phyloP scores from a whole-genome alignment of 2,329 filamentous ascomycete species.

The Curvularia spicifera region DNA sequence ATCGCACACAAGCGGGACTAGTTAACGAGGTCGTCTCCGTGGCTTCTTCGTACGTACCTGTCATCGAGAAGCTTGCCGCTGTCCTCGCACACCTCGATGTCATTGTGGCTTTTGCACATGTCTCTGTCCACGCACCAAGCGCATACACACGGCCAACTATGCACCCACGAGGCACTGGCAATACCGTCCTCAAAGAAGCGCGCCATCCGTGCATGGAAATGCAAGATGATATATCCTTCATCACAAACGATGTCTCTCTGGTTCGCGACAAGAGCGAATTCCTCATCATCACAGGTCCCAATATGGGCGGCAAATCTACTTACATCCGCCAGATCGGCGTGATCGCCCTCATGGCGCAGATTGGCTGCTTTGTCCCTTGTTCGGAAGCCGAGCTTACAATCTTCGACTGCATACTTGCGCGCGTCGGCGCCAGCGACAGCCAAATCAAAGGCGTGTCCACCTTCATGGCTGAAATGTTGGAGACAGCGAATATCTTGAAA shows the following conservation, averaged over 20 bases:
- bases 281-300: constrained; percentile 94
- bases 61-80: constrained; percentile 85
- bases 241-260: constrained; percentile 93
- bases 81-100: constrained; percentile 94
- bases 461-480: constrained; percentile 99
- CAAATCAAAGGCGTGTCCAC: constrained; percentile 98
- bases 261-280: constrained; percentile 82
- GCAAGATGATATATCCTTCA: constrained; percentile 98
- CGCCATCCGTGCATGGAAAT: constrained; percentile 98
- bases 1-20: constrained; percentile 87
- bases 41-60: constrained; percentile 91
- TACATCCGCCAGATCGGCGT: constrained; percentile 98
- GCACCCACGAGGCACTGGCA: constrained; percentile 83
- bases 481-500: constrained; percentile 98
- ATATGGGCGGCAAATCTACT: constrained; percentile 99
- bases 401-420: constrained; percentile 95
- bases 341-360: constrained; percentile 95
- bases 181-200: constrained; percentile 89
- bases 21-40: constrained; percentile 93
- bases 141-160: constrained; percentile 92
- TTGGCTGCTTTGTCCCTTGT: constrained; percentile 95
- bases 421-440: constrained; percentile 93
- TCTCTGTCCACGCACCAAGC: constrained; percentile 88
- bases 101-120: constrained; percentile 90
- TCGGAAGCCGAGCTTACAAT: constrained; percentile 89